Evolutionary conservation across 352 stramenopile species (phyloP).

Genomic region (Globisporangium nunn): DNA sequence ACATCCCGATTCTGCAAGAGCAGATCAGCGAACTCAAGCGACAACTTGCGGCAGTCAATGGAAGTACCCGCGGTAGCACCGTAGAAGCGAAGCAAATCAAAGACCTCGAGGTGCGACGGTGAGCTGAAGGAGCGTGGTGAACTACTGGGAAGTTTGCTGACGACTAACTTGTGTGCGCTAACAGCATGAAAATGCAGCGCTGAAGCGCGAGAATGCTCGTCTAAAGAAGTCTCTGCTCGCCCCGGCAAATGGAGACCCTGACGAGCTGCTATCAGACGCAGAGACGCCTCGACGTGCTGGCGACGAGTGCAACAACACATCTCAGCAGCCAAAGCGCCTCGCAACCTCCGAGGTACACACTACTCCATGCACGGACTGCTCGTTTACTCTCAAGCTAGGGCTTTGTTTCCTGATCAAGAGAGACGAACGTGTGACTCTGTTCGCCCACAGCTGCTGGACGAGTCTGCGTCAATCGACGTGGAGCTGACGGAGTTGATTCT

Average conservation of each 20-base stretch:
- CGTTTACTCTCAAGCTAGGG: not conserved
- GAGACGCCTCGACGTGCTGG: slow-evolving; percentile 1
- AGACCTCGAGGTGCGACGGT: slow-evolving; percentile 32
- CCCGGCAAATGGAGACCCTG: slow-evolving; percentile 14
- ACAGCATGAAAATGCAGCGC: slow-evolving; percentile 36
- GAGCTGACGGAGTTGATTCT: slow-evolving; percentile 80
- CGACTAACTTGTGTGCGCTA: not conserved
- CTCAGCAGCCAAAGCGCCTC: slow-evolving; percentile 3
- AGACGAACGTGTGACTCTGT: not conserved
- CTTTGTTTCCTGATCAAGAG: not conserved
- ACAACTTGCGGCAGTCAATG: slow-evolving; percentile 13
- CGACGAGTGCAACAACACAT: not conserved
- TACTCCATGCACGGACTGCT: not conserved
- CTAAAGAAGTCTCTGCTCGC: slow-evolving; percentile 28
- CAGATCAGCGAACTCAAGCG: slow-evolving; percentile 68
- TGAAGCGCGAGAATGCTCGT: slow-evolving; percentile 41
- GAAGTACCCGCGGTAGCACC: not conserved
- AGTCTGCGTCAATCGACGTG: slow-evolving; percentile 64
- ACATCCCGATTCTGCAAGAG: slow-evolving; percentile 75
- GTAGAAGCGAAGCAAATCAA: slow-evolving; percentile 25
- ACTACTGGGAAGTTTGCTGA: not conserved
- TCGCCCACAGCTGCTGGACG: slow-evolving; percentile 44
- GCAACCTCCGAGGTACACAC: slow-evolving; percentile 5
- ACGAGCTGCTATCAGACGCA: not conserved
- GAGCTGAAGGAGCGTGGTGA: not conserved